Base-by-base conservation (phyloP, 169 alveolate species). In the Plasmodium coatneyi region DNA sequence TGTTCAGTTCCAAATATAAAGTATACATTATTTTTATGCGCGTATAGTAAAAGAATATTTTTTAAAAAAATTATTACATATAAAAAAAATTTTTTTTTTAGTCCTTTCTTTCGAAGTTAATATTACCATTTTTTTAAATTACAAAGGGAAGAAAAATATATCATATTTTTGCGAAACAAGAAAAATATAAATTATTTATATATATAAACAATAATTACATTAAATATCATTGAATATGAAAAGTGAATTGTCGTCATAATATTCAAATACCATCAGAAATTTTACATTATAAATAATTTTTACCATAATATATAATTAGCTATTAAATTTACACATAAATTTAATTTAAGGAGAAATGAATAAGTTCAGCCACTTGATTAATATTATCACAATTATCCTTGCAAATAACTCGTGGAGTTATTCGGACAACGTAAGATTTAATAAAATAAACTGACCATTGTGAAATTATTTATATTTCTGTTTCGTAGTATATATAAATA, bases 401-500 rank as follows among this genome's bases (percentile, higher is more conserved):
- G 49, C 32, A 41, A 19, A 79, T 39, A 28, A 14, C 19, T 79
- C 84, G 43, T 25, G 72, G 84, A 79, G n/a, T 43, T 41, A 16
- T 41, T 39, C 56, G 3, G 41, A 79, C n/a, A 79, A 79, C 34
- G 84, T 79, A 43, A 60, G 84, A 30, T 79, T n/a, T 79, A 79
- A 79, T 14, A 43, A 43, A 79, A 25, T 5, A 79, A 39, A 66
- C 14, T 66, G 41, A 19, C 56, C 4, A 14, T 43, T n/a, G 14
- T 7, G 22, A 6, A 36, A 9, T 19, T 79, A n/a, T 79, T 39
- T n/a, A 79, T 43, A 79, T 79, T 19, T 22, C 28, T n/a, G 41
- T 43, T 79, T 39, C 49, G 25, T 19, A 1, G 84, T 22, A 25
- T 66, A 25, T 28, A 66, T 49, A 16, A 49, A 16, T 49, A 22